Base-by-base conservation (phyloP, 805 yeast species). In the Candida andamanensis region DNA sequence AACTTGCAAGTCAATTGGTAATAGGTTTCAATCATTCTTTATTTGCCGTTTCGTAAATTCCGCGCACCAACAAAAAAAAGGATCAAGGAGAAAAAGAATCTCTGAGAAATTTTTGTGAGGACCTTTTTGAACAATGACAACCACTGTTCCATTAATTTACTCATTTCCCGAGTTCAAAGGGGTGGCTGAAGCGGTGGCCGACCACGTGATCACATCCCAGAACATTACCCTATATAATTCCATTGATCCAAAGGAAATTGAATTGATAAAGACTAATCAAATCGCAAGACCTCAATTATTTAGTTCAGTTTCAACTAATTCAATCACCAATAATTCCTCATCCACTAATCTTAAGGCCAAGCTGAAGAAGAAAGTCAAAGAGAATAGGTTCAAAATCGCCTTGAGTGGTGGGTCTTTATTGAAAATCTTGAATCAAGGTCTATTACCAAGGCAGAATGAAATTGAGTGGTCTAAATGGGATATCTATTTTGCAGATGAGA, bases 131-230 rank as follows among this genome's bases (percentile, higher is more conserved):
- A n/a, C n/a, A 15, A 86, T 86, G 95, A 85, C 95, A 2, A 85
- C 95, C 3, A 84, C 95, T 5, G 95, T 87, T 15, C 97, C 98
- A 13, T 78, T 86, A 40, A 81, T 90, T 32, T 89, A 85, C 69
- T 85, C 96, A 30, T 90, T 92, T 56, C 92, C 87, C 26, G 95
- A 84, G 56, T 80, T 85, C 50, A 68, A 78, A 17, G 92, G 85
- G 12, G 96, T 90, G 19, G 97, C 97, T 2, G 95, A 84, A 33
- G 97, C 97, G 15, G 95, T 90, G 17, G 97, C 97, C 1, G 96
- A 92, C 58, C 95, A 89, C 57, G 81, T 90, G 29, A 77, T 87
- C 21, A 76, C 84, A 17, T 94, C 95, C 9, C 97, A 92, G 60
- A 85, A 89, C 50, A 59, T 72, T 40, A 74, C 87, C 7, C 60